Evolutionary conservation across 2,329 filamentous ascomycete species (phyloP), one percentile per base, ranked within the genome.

Genomic region (Aspergillus sp.): DNA sequence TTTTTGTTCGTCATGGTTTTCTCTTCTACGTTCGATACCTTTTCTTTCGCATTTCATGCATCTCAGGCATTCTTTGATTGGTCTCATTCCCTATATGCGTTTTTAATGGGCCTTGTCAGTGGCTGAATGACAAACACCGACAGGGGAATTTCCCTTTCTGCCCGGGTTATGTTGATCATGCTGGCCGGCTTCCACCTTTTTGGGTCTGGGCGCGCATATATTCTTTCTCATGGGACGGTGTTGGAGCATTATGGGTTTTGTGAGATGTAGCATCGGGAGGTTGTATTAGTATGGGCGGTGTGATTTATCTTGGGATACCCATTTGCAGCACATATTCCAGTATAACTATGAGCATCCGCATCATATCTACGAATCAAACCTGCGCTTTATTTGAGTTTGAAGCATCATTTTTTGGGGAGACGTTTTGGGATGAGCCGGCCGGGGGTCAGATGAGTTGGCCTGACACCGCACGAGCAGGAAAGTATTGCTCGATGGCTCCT

Each of bases 1-100:
- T 13, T 36, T 36, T 7, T 32, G 9, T 32, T 36, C 12, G 32
- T 12, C 32, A 36, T 36, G 32, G 32, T 36, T 13, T 43, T 53
- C 47, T 65, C 64, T 65, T 48, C 25, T 56, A 38, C 61, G 60
- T 50, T 60, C 47, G 58, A 25, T 64, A 58, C 43, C 12, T 57
- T 49, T 59, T 52, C 60, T 36, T 36, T 36, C 32, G 32, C 39
- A n/a, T 41, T 63, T 59, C 45, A 56, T 52, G 57, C 57, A 43
- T 58, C 4, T 23, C 38, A 53, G 49, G 50, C 50, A 53, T 49
- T 56, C 59, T 28, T 58, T 48, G 39, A 21, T 17, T 59, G 41
- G 13, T 50, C 60, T 53, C 12, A 13, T 41, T 23, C 39, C 19
- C 23, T 17, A 30, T 30, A 19, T 50, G 25, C n/a, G 21, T 54